These are phyloP conservation scores for Emericellopsis cladophorae DNA, from an alignment of 2,329 filamentous ascomycete species.

Conservation along the genomic window DNA sequence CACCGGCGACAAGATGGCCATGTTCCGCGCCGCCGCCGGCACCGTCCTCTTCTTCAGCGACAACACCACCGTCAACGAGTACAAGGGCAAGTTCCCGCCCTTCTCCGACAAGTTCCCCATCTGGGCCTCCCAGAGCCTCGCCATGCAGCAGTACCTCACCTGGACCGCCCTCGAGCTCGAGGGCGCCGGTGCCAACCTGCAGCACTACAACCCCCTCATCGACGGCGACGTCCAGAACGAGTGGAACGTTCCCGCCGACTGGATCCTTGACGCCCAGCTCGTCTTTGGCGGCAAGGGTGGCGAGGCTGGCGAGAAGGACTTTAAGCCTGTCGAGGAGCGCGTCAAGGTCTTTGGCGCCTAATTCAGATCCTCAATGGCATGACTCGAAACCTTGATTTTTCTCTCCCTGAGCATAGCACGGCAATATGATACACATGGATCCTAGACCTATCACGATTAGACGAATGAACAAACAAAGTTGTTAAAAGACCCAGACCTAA, in stretches of 20 bases:
- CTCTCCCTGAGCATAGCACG: too few relatives aligned
- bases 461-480: neutral
- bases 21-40: constrained; percentile 63
- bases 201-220: constrained; percentile 87
- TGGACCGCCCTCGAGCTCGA: constrained; percentile 78
- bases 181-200: constrained; percentile 76
- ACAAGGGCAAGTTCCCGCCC: constrained; percentile 55
- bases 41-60: constrained; percentile 86
- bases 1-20: constrained; percentile 28
- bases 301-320: constrained; percentile 49
- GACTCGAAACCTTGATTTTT: too few relatives aligned
- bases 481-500: neutral
- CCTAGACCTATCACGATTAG: neutral
- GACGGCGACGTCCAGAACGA: constrained; percentile 55
- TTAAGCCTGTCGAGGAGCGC: constrained; percentile 51
- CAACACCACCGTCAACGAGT: constrained; percentile 47
- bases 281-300: constrained; percentile 61
- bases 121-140: constrained; percentile 67
- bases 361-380: constrained; percentile 2
- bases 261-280: constrained; percentile 71
- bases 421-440: neutral
- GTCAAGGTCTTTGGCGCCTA: constrained; percentile 51
- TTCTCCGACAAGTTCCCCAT: constrained; percentile 71
- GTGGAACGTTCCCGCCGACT: constrained; percentile 60
- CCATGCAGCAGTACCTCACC: constrained; percentile 64